A percentile compares a stretch with the other conserved stretches of the same genome.
phyloP scores from a whole-genome alignment of 2,329 filamentous ascomycete genomes.

The Atkinsonella texensis region DNA sequence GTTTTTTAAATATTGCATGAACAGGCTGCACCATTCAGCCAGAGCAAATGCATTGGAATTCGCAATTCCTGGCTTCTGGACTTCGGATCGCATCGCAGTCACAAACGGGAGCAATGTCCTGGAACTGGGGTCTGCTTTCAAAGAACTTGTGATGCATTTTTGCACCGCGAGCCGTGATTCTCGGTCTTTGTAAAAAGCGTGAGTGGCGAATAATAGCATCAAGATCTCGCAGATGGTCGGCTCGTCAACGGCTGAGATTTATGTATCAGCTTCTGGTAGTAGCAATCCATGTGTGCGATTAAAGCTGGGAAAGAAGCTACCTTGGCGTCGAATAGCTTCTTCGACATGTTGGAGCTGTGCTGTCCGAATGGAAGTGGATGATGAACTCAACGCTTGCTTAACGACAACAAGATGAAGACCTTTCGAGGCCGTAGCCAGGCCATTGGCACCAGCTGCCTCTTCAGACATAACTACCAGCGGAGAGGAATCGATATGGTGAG shows the following conservation, averaged over 20 bases:
- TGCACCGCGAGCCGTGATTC: conserved; percentile 74
- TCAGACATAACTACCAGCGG: conserved; percentile 23
- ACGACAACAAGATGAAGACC: conserved; percentile 38
- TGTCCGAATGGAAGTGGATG: conserved; percentile 47
- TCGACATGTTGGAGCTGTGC: conserved; percentile 42
- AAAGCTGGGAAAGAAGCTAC: background rate
- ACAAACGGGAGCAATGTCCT: conserved; percentile 54
- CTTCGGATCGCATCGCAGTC: conserved; percentile 56
- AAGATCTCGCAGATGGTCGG: conserved; percentile 45
- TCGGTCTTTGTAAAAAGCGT: conserved; percentile 77
- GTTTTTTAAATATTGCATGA: conserved; percentile 60
- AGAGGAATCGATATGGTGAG: conserved; percentile 12
- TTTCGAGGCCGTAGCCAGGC: conserved; percentile 24
- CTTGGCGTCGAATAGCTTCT: conserved; percentile 33
- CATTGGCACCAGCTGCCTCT: conserved; percentile 23
- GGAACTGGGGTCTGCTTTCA: conserved; percentile 41
- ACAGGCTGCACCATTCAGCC: conserved; percentile 75
- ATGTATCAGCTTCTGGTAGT: conserved; percentile 13
- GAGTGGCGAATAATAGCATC: conserved; percentile 71
- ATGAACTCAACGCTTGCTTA: conserved; percentile 43
- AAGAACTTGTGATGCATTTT: conserved; percentile 59
- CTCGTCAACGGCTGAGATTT: conserved; percentile 28
- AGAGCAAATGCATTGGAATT: conserved; percentile 75
- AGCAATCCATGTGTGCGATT: background rate
- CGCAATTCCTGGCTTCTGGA: conserved; percentile 65